These are phyloP conservation scores for Cerrena zonata DNA, from an alignment of 1,284 basidiomycete species.

Conservation along the genomic window DNA sequence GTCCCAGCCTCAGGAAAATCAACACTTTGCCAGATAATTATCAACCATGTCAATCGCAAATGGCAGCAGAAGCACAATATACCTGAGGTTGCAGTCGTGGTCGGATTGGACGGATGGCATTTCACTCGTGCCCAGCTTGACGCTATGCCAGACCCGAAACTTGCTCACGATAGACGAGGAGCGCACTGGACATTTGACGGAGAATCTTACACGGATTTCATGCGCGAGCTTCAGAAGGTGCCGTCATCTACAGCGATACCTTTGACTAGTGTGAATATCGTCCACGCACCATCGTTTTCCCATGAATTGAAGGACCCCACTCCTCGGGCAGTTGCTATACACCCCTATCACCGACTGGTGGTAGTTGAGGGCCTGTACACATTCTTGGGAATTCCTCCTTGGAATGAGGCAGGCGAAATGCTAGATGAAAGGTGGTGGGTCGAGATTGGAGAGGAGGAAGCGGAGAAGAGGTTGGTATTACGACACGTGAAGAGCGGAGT, in stretches of 20 bases:
- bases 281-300: constrained; percentile 73
- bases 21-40: constrained; percentile 56
- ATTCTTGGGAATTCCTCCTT: constrained; percentile 67
- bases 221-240: constrained; percentile 45
- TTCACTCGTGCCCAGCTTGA: constrained; percentile 62
- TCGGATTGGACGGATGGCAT: constrained; percentile 86
- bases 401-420: constrained; percentile 60
- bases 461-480: constrained; percentile 59
- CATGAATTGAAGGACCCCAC: constrained; percentile 61
- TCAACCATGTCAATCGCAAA: constrained; percentile 40
- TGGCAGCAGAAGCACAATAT: constrained; percentile 1
- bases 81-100: constrained; percentile 35
- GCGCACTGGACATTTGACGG: constrained; percentile 74
- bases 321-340: constrained; percentile 50
- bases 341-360: constrained; percentile 65
- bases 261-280: constrained; percentile 15
- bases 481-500: constrained; percentile 76
- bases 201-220: constrained; percentile 59
- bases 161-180: constrained; percentile 66
- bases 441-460: constrained; percentile 55
- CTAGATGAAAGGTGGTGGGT: constrained; percentile 82
- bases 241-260: constrained; percentile 15
- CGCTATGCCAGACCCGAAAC: constrained; percentile 61
- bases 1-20: constrained; percentile 84
- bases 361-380: constrained; percentile 85